Evolutionary conservation across 2,329 filamentous ascomycete genomes (phyloP), one percentile per base, ranked within the genome.

Genomic region (Ophiostoma perfectum): DNA sequence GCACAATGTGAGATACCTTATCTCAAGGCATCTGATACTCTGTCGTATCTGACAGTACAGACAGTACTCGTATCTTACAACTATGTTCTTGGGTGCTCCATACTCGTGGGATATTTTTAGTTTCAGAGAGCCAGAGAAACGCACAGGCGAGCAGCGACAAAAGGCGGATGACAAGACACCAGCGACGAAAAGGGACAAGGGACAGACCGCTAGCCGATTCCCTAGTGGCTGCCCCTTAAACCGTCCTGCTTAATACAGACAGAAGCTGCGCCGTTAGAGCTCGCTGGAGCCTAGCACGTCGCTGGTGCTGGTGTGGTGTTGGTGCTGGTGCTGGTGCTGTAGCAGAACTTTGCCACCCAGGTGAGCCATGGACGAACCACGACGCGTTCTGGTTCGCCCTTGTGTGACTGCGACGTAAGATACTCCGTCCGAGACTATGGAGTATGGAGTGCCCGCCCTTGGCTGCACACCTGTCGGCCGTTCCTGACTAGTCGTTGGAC

Each of bases 401-500:
- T 60, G 55, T 58, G 52, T 58, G 42, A 47, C 44, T 8, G 44
- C 44, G 55, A 52, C 47, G 47, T 8, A 18, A 16, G 55, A 18
- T 60, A 36, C 36, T 62, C 36, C 58, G n/a, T 62, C 16, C n/a
- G 58, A 27, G 27, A 27, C 27, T 27, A 27, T 27, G 27, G 27
- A 27, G 27, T 2, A 27, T 27, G 27, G 27, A 27, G 27, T 27
- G 27, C 27, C 27, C 27, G 27, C 27, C n/a, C 60, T 38, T 63
- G 38, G 60, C 18, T 16, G 60, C 38, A 41, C 58, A 62, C 11
- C 18, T 39, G 60, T 63, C 58, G 60, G 60, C 36, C 36, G 60
- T 63, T 63, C 60, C 60, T 63, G 60, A 63, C 60, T 63, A 63
- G 60, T 63, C 39, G 16, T 12, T 63, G n/a, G 38, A n/a, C 11